phyloP scores from a whole-genome alignment of 495 filamentous ascomycete species.

The Penicillium cataractarum region DNA sequence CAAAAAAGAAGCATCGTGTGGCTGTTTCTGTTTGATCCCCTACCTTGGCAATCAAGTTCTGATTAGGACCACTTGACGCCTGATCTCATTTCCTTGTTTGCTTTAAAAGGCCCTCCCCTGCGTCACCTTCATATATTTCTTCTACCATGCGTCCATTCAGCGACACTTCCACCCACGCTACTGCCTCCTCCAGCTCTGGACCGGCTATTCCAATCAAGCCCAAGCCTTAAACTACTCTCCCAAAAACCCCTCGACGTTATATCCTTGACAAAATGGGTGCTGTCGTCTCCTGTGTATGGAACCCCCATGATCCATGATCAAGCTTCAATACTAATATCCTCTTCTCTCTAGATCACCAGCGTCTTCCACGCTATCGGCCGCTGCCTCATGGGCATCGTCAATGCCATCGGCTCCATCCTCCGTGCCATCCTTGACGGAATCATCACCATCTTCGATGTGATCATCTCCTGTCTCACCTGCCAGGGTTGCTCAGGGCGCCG shows the following conservation, averaged over 20 bases:
- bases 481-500: constrained; percentile 56
- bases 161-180: constrained; percentile 35
- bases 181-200: constrained; percentile 37
- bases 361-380: constrained; percentile 83
- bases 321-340: constrained; percentile 22
- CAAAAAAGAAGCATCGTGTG: background rate
- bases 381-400: constrained; percentile 81
- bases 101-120: constrained; percentile 18
- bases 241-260: constrained; percentile 15
- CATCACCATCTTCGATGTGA: constrained; percentile 76
- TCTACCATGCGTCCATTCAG: constrained; percentile 40
- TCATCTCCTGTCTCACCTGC: constrained; percentile 88
- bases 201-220: constrained; percentile 22
- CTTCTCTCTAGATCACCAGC: constrained; percentile 63
- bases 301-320: background rate
- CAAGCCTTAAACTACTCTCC: constrained; percentile 16
- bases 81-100: constrained; percentile 3
- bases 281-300: constrained; percentile 91
- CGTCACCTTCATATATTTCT: background rate
- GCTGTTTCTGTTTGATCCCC: background rate
- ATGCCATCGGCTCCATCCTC: constrained; percentile 75
- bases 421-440: constrained; percentile 82
- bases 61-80: background rate
- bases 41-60: constrained; percentile 11
- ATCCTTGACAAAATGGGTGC: constrained; percentile 76